phyloP scores from a whole-genome alignment of 1,139 yeast species.

The Scheffersomyces parashehatae region DNA sequence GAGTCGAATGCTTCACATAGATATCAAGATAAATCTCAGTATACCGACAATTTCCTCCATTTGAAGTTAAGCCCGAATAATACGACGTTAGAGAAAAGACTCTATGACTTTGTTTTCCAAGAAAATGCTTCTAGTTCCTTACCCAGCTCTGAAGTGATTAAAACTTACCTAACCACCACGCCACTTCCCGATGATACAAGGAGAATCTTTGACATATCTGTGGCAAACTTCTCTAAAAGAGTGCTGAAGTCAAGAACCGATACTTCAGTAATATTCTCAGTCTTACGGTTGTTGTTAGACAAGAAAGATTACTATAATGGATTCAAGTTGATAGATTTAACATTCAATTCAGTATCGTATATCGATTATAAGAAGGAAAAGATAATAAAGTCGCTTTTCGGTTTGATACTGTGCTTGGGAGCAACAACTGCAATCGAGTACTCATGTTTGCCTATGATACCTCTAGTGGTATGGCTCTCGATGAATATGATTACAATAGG shows the following conservation, averaged over 20 bases:
- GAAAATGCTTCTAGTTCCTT: neutral
- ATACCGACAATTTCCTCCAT: neutral
- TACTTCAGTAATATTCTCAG: constrained; percentile 13
- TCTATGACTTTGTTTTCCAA: constrained; percentile 2
- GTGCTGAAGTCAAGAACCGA: constrained; percentile 3
- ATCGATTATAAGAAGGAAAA: neutral
- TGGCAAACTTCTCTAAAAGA: constrained; percentile 2
- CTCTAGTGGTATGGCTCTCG: constrained; percentile 9
- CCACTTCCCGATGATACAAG: constrained; percentile 25
- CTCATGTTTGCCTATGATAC: constrained; percentile 12
- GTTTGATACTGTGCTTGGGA: neutral
- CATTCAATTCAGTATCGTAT: constrained; percentile 12
- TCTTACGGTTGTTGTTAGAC: constrained; percentile 23
- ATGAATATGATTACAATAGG: constrained; percentile 8
- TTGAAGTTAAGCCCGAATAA: constrained; percentile 2
- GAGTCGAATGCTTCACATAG: neutral
- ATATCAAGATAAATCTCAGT: too few species aligned
- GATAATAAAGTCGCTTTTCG: neutral
- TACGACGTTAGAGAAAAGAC: constrained; percentile 5
- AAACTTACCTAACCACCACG: constrained; percentile 18
- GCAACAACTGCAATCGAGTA: constrained; percentile 2
- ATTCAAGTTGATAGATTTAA: constrained; percentile 32
- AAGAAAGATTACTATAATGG: constrained; percentile 37
- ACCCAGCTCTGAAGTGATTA: constrained; percentile 3
- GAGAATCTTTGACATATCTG: constrained; percentile 16